phyloP scores from a whole-genome alignment of 2,329 filamentous ascomycete species.

The Orbilia brochopaga region DNA sequence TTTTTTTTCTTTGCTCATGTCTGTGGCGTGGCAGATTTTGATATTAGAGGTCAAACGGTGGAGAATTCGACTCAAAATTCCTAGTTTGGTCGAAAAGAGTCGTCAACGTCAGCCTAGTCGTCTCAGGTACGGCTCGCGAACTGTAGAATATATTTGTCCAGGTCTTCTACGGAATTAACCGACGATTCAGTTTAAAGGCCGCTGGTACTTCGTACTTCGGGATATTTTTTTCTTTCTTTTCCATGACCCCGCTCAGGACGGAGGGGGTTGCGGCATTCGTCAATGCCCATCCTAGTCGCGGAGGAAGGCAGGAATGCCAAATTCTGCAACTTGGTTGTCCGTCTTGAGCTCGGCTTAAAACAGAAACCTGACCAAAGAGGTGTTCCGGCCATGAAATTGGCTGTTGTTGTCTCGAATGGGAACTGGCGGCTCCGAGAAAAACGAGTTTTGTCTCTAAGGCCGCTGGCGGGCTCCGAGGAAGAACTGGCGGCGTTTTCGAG shows the following conservation, averaged over 20 bases:
- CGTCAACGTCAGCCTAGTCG: slow-evolving; percentile 17
- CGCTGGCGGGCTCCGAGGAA: slow-evolving; percentile 1
- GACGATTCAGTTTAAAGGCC: slow-evolving; percentile 32
- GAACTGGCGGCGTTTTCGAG: slow-evolving; percentile 14
- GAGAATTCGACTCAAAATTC: slow-evolving; percentile 38
- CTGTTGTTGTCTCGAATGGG: slow-evolving; percentile 37
- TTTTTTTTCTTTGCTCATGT: slow-evolving; percentile 14
- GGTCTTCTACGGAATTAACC: slow-evolving; percentile 38
- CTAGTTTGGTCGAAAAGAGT: slow-evolving; percentile 10
- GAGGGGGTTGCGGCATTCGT: slow-evolving; percentile 33
- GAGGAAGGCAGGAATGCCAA: slow-evolving; percentile 26
- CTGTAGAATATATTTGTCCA: slow-evolving; percentile 4
- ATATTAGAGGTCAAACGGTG: slow-evolving; percentile 26
- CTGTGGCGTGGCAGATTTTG: slow-evolving; percentile 27
- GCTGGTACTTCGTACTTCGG: slow-evolving; percentile 29
- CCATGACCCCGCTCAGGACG: slow-evolving; percentile 33
- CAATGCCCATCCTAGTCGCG: slow-evolving; percentile 26
- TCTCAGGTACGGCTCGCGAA: slow-evolving; percentile 17
- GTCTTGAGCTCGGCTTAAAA: slow-evolving; percentile 40
- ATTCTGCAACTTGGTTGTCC: slow-evolving; percentile 20
- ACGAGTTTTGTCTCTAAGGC: slow-evolving; percentile 11
- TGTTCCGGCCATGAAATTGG: slow-evolving; percentile 33
- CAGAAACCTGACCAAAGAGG: slow-evolving; percentile 31
- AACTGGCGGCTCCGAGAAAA: slow-evolving; percentile 44
- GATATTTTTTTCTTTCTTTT: slow-evolving; percentile 44